Conservation (phyloP, 129 eudicot species). For the Centella asiatica region DNA sequence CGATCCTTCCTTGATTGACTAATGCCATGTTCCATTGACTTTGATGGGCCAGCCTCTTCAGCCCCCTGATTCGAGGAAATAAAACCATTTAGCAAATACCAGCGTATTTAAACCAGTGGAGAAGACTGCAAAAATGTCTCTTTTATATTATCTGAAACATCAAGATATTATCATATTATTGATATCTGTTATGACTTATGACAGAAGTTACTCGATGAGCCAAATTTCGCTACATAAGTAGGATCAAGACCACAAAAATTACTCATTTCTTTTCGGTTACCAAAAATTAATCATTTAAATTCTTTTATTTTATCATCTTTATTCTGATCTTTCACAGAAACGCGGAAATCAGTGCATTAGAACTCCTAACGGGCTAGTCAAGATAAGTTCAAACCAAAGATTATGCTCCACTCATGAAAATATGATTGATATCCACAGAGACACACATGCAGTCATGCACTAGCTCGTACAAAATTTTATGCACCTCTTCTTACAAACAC, state of each 20-base stretch:
- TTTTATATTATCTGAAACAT: neutral
- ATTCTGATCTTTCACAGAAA: no score
- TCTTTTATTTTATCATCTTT: neutral
- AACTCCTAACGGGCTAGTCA: neutral
- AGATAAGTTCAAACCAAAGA: no score
- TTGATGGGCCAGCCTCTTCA: conserved; percentile 8
- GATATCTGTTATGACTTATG: no score
- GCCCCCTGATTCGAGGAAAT: conserved; percentile 18
- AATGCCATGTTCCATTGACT: conserved; percentile 1
- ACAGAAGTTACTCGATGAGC: no score
- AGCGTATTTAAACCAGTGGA: neutral
- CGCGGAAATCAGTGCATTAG: neutral
- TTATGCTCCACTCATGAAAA: neutral
- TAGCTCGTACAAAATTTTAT: no score
- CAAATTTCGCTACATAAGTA: neutral
- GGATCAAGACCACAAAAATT: neutral
- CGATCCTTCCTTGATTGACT: conserved; percentile 13
- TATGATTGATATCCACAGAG: no score
- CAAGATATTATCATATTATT: no score
- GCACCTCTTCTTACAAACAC: no score
- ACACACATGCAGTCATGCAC: no score
- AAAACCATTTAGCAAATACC: neutral
- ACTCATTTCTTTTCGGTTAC: no score
- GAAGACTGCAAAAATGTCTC: neutral
- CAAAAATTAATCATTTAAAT: neutral